Evolutionary conservation across 345 rosid genomes (phyloP).

Genomic region (Moricandia arvensis): DNA sequence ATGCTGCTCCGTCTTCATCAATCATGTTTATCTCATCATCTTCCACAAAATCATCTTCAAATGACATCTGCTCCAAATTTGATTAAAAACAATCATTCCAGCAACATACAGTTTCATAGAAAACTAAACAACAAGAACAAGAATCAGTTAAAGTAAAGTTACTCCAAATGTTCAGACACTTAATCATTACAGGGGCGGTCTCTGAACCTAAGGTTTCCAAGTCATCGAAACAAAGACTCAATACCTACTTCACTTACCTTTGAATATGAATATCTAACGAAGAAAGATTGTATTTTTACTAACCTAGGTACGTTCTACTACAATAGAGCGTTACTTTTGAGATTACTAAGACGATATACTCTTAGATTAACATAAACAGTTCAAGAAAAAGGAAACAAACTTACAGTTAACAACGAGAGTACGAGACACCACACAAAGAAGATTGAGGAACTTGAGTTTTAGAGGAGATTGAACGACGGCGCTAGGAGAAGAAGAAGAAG

Average conservation of each 20-base stretch:
- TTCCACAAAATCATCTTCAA: slow-evolving; percentile 39
- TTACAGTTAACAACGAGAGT: slow-evolving; percentile 17
- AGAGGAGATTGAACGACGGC: slow-evolving; percentile 21
- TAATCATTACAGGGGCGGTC: no score
- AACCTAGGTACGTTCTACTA: not conserved
- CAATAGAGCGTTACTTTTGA: not conserved
- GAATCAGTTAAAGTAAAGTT: not conserved
- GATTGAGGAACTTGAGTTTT: slow-evolving; percentile 16
- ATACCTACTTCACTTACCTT: not conserved
- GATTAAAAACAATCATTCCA: not conserved
- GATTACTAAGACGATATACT: not conserved
- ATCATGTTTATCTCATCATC: slow-evolving; percentile 48
- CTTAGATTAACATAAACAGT: not conserved
- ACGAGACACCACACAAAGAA: no score
- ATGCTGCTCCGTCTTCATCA: slow-evolving; percentile 30
- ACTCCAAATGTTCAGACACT: no score
- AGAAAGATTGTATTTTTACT: not conserved
- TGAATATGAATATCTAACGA: not conserved
- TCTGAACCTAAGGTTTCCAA: not conserved
- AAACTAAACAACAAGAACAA: not conserved
- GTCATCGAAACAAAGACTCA: not conserved
- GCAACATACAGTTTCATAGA: not conserved
- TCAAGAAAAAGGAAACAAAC: not conserved
- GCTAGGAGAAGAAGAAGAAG: slow-evolving; percentile 1
- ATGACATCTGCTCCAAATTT: slow-evolving; percentile 27